Base-by-base conservation (phyloP, 2,329 filamentous ascomycete species). In the Venturia pyrina region DNA sequence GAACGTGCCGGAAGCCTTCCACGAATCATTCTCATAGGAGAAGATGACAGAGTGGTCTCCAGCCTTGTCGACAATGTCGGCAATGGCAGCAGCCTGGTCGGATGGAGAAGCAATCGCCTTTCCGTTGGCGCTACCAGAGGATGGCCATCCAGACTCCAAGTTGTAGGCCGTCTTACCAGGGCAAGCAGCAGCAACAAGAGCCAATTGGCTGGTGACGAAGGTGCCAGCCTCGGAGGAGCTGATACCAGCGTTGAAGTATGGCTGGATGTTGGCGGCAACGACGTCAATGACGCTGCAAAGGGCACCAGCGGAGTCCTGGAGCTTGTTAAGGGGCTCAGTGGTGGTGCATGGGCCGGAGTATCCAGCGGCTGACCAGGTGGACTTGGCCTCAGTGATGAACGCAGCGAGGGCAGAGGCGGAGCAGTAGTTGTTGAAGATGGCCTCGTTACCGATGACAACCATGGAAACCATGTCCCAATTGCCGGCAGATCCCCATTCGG, bases 91-190 rank as follows among this genome's bases (percentile, higher is more conserved):
- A 63, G 79, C 79, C 84, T 98, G 93, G 80, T 93, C 81, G 1
- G 74, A 53, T 5, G 70, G 62, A 70, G 89, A 87, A 66, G 93
- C 86, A 71, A 90, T 80, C 67, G 92, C 92, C 24, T 74, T 74
- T 68, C 90, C 91, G 79, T 95, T 93, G 79, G 85, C 77, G 40
- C 76, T 72, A 74, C 93, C 93, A 8, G 75, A 70, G 65, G 81
- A 87, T 69, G 93, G 93, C 92, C 93, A 98, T 73, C 93, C 93
- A 66, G 89, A 90, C 87, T 98, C 93, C 71, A 96, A 83, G 80
- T 93, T 91, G 81, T 91, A 86, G 70, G 87, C 88, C 46, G 85
- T 79, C 81, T 89, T 89, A 75, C 83, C 84, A 50, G 81, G 75
- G 85, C 93, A 98, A 71, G 91, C 80, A 71, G 77, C 75, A 75